phyloP scores from a whole-genome alignment of 2,329 filamentous ascomycete genomes.

The Epichloe baconii region DNA sequence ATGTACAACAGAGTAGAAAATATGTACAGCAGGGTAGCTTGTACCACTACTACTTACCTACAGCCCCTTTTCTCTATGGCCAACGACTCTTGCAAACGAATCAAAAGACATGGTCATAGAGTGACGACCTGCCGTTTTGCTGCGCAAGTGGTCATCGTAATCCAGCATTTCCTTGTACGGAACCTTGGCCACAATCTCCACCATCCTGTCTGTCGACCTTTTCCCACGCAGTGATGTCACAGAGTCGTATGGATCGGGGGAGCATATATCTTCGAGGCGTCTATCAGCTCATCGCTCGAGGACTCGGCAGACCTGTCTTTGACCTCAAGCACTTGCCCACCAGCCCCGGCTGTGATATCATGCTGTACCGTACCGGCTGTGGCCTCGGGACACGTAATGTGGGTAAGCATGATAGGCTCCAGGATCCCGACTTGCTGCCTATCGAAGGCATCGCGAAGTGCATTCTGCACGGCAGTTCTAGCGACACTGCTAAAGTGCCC shows the following conservation, averaged over 20 bases:
- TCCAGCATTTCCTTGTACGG: slow-evolving; percentile 95
- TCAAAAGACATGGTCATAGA: slow-evolving; percentile 46
- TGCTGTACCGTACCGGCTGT: slow-evolving; percentile 73
- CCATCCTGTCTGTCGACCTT: slow-evolving; percentile 34
- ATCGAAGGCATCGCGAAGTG: slow-evolving; percentile 49
- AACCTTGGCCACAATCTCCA: slow-evolving; percentile 70
- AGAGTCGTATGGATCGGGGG: slow-evolving; percentile 66
- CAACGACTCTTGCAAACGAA: slow-evolving; percentile 42
- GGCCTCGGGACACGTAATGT: slow-evolving; percentile 73
- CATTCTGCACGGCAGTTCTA: slow-evolving; percentile 50
- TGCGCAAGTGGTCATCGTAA: slow-evolving; percentile 78
- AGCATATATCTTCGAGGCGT: slow-evolving; percentile 66
- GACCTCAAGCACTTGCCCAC: slow-evolving; percentile 62
- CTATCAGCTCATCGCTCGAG: slow-evolving; percentile 36
- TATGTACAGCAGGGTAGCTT: no score
- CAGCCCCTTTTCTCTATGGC: slow-evolving; percentile 37
- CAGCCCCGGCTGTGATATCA: slow-evolving; percentile 59
- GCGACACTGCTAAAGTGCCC: slow-evolving; percentile 53
- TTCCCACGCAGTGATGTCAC: slow-evolving; percentile 42
- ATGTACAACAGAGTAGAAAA: no score
- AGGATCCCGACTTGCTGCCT: slow-evolving; percentile 52
- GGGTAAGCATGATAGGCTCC: slow-evolving; percentile 84
- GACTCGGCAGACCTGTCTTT: slow-evolving; percentile 35
- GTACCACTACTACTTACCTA: slow-evolving; percentile 8
- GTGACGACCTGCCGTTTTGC: slow-evolving; percentile 72